Percentiles rank a stretch among this genome's conserved stretches.
These are phyloP conservation scores for Emmonsiellopsis sp. DNA, from an alignment of 2,329 filamentous ascomycete species.

Conservation along the genomic window DNA sequence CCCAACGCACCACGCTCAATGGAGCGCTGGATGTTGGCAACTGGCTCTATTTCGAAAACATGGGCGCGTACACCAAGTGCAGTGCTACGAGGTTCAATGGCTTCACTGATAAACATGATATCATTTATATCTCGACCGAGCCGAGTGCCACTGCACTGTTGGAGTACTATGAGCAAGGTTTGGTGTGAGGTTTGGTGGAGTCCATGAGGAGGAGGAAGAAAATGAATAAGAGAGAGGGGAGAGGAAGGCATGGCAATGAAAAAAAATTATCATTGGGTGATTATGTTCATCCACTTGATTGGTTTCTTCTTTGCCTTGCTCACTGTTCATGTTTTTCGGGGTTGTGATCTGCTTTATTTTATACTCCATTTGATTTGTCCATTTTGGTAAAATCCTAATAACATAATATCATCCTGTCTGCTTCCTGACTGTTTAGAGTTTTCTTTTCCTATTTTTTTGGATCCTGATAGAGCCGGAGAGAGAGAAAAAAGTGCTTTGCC, in stretches of 20 bases:
- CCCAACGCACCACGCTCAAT: slow-evolving; percentile 66
- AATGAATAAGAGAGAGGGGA: too few relatives aligned
- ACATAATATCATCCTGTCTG: too few relatives aligned
- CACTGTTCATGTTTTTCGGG: neutral
- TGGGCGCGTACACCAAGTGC: slow-evolving; percentile 98
- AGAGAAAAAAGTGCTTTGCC: too few relatives aligned
- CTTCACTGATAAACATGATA: slow-evolving; percentile 84
- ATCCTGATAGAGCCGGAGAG: too few relatives aligned
- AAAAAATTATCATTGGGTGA: too few relatives aligned
- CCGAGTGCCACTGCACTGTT: slow-evolving; percentile 70
- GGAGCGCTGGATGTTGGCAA: slow-evolving; percentile 81
- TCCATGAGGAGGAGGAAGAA: too few relatives aligned
- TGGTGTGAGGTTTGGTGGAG: neutral
- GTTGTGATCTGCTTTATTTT: neutral
- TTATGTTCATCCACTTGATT: too few relatives aligned
- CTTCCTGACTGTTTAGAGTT: too few relatives aligned
- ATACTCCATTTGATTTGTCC: neutral
- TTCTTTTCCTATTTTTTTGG: too few relatives aligned
- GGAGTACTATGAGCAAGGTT: slow-evolving; percentile 25
- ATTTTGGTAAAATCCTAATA: neutral
- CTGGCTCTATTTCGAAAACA: slow-evolving; percentile 97
- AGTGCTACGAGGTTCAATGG: slow-evolving; percentile 97
- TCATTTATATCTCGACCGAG: slow-evolving; percentile 93
- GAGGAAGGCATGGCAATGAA: too few relatives aligned
- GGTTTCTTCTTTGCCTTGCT: too few relatives aligned